These are phyloP conservation scores for Fusarium decemcellulare DNA, from an alignment of 2,329 filamentous ascomycete species.

Conservation along the genomic window DNA sequence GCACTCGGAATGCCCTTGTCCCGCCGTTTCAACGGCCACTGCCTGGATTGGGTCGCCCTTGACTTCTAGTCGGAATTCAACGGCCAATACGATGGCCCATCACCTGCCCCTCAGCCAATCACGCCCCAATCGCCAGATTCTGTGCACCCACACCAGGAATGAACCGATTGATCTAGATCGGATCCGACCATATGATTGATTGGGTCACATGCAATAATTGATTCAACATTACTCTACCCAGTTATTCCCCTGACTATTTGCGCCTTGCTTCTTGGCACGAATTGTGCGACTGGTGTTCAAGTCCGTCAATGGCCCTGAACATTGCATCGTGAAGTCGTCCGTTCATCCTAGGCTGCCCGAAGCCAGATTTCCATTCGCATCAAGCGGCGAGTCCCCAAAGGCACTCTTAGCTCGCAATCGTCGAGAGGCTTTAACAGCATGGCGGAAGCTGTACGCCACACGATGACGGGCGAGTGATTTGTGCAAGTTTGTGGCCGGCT, in stretches of 20 bases:
- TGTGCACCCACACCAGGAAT: constrained; percentile 16
- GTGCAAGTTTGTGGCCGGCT: constrained; percentile 22
- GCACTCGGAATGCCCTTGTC: not conserved
- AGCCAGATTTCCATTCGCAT: constrained; percentile 13
- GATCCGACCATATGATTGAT: not conserved
- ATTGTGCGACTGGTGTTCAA: constrained; percentile 9
- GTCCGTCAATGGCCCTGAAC: constrained; percentile 3
- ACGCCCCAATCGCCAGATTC: constrained; percentile 5
- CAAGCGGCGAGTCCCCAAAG: constrained; percentile 12
- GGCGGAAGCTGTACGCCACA: constrained; percentile 28
- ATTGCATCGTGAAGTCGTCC: constrained; percentile 1
- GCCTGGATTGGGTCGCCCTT: not conserved
- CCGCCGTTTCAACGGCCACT: constrained; percentile 4
- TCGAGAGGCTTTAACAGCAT: constrained; percentile 6
- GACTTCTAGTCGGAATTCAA: constrained; percentile 11
- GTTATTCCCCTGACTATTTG: constrained; percentile 3
- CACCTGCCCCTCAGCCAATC: constrained; percentile 4
- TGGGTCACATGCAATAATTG: constrained; percentile 8
- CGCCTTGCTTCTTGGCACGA: constrained; percentile 7
- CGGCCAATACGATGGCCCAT: constrained; percentile 10
- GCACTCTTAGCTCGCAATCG: constrained; percentile 8
- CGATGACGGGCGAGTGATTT: constrained; percentile 6
- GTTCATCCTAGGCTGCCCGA: constrained; percentile 15
- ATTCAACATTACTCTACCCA: not conserved
- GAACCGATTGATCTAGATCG: not conserved